Evolutionary conservation across 331 rosid genomes (phyloP), one percentile per base, ranked within the genome.

Genomic region (Spiraea crenata): DNA sequence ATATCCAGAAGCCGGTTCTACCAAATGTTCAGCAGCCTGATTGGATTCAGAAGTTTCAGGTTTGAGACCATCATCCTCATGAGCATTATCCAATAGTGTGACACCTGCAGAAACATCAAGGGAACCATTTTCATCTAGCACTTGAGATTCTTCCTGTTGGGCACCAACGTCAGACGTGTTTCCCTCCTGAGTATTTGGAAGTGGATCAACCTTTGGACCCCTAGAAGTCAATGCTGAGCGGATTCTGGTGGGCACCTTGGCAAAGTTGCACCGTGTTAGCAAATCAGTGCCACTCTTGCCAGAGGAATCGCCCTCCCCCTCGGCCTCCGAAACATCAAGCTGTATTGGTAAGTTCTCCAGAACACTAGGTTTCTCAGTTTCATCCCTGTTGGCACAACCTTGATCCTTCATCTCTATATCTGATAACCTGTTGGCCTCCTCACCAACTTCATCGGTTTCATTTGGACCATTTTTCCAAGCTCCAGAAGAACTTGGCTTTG

Each of bases 191-290:
- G 31, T 45, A 66, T 74, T 79, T 70, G 41, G 72, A 69, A 60
- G 68, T 5, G 79, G 65, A 69, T 71, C 85, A 75, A 72, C 81
- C 84, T 87, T 88, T 65, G 78, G 57, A 82, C 60, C 68, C 83
- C 78, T 93, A 55, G 65, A 65, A 4, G 77, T 57, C 81, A 84
- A 72, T 46, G 92, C 82, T 54, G 97, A 85, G 63, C 98, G 97
- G 1, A 70, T 87, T 79, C 76, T 88, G 19, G 98, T 90, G 67
- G 98, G 98, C 59, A 89, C 90, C 89, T 88, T 90, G 39, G 85
- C 82, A 75, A 83, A 88, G 66, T 85, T 87, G 78, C 93, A 86
- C 0, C 85, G 74, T 10, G 89, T 82, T 57, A 89, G 81, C 44
- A 90, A 83, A 85, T 90, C 89, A 71, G 81, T 72, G 47, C 72